phyloP scores from a whole-genome alignment of 1,139 yeast genomes.

The Candida gigantensis region DNA sequence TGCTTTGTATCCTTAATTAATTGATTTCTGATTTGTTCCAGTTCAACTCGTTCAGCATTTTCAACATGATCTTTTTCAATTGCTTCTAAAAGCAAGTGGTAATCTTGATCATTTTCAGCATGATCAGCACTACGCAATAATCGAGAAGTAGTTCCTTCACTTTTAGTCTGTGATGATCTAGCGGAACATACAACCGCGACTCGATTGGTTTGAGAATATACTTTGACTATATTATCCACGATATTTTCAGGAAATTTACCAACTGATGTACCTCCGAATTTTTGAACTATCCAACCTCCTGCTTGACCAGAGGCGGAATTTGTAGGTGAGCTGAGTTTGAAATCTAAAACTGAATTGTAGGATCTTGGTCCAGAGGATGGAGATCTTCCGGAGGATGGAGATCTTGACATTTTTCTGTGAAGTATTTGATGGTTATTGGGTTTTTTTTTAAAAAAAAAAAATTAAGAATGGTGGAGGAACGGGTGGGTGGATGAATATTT shows the following conservation, averaged over 20 bases:
- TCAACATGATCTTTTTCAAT: conserved; percentile 76
- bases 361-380: no score
- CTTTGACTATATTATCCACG: conserved; percentile 78
- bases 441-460: no score
- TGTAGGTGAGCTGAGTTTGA: conserved; percentile 8
- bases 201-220: conserved; percentile 56
- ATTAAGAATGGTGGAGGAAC: no score
- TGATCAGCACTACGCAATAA: conserved; percentile 77
- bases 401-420: no score
- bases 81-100: conserved; percentile 51
- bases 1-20: conserved; percentile 57
- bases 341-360: no score
- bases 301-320: conserved; percentile 17
- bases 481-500: no score
- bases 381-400: no score
- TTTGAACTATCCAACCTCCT: conserved; percentile 82
- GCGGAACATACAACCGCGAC: conserved; percentile 99
- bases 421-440: no score
- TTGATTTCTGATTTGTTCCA: conserved; percentile 43
- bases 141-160: conserved; percentile 93
- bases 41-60: conserved; percentile 64
- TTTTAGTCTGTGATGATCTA: conserved; percentile 83
- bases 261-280: conserved; percentile 97
- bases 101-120: conserved; percentile 62
- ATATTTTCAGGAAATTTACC: conserved; percentile 90